Evolutionary conservation across 257 asterid genomes (phyloP).

Genomic region (Capsicum pubescens): DNA sequence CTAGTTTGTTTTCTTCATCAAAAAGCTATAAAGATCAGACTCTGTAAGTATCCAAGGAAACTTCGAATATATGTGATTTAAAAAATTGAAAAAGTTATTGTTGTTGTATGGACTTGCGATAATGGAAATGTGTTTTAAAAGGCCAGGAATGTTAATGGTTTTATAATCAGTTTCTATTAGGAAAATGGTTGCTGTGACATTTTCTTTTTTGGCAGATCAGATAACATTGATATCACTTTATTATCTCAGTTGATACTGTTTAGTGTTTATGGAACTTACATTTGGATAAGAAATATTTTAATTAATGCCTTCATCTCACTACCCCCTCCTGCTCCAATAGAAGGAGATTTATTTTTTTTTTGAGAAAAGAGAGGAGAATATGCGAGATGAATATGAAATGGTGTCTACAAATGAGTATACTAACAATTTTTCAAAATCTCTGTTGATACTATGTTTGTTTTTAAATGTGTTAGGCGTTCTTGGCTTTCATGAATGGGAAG

Average conservation of each 20-base stretch:
- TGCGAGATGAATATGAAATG: not conserved
- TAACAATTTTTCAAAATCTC: conserved; percentile 21
- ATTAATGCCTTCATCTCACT: not conserved
- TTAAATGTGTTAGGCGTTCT: conserved; percentile 63
- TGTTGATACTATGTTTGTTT: conserved; percentile 31
- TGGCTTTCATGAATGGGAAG: conserved; percentile 89
- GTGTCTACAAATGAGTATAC: not conserved
- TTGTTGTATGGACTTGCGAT: not conserved
- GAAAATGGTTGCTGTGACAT: not conserved
- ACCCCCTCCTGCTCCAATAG: not conserved
- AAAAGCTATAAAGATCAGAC: not conserved
- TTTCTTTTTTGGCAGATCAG: not conserved
- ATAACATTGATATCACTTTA: not conserved
- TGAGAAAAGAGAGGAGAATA: not conserved
- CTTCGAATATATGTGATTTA: not conserved
- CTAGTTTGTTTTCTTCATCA: no score
- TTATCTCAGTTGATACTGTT: not conserved
- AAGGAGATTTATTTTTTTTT: not conserved
- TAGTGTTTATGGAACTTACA: not conserved
- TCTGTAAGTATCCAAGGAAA: not conserved
- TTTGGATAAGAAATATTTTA: not conserved
- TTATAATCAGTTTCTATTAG: not conserved
- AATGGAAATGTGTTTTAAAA: conserved; percentile 7
- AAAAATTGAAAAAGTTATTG: not conserved
- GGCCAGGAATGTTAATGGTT: not conserved